Base-by-base conservation (phyloP, 495 filamentous ascomycete genomes). In the Acidiella bohemica region DNA sequence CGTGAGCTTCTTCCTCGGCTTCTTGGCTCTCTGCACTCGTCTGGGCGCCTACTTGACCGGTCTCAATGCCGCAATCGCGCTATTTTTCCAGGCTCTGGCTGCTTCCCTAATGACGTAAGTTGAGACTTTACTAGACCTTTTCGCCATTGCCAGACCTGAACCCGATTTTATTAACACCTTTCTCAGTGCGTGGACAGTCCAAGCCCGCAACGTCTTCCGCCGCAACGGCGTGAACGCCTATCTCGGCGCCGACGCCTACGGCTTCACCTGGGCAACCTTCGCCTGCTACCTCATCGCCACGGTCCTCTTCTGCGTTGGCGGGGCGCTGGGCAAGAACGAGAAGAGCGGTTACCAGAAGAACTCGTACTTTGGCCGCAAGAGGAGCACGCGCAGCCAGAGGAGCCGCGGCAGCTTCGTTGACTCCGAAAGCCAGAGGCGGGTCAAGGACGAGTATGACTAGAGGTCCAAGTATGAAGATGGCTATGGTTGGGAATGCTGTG, bases 211-310 rank as follows among this genome's bases (percentile, higher is more conserved):
- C 54, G 66, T 61, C 13, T 92, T 93, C 65, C 62, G 60, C 21
- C 41, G 51, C 24, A 70, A 66, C 41, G 70, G 69, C 50, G 70
- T 76, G 31, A 36, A 44, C 25, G 73, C 86, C 17, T 57, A 49
- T 6, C 58, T 94, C 4, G 86, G 86, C 19, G 49, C 59, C 12
- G 83, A 84, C 46, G 76, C 80, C 5, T 87, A 81, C 50, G 86
- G 73, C 20, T 93, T 93, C 63, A 84, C 79, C 61, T 94, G 86
- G 86, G 78, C 78, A 2, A 70, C 82, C 4, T 73, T 77, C 52
- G 73, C 67, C 1, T 76, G 73, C 32, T 68, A 83, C 33, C 62
- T 87, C 44, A 59, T 93, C 36, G 72, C 81, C 12, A 79, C 74
- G 10, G 35, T 85, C 19, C 55, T 85, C 13, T 81, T 87, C 64